A percentile compares a stretch with the other conserved stretches of the same genome.
Evolutionary conservation across 23 red algal species (phyloP).

Genomic region (Pyropia yezoensis): DNA sequence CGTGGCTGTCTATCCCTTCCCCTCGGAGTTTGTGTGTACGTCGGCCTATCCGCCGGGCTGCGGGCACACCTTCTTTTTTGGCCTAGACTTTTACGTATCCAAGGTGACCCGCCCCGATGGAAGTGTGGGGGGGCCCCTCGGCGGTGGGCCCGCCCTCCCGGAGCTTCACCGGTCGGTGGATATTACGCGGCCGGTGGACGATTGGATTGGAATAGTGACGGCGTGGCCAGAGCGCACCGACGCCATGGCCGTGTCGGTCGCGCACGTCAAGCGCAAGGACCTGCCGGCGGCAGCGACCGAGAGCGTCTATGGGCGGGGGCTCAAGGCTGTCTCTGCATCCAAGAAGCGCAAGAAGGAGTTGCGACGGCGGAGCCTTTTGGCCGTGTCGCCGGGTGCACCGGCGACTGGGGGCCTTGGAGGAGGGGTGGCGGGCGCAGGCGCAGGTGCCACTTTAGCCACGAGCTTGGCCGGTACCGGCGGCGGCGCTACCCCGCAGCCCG

Average conservation of each 20-base stretch:
- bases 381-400: too few species aligned
- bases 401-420: too few species aligned
- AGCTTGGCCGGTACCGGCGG: too few species aligned
- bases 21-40: too few species aligned
- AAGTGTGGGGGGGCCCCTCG: slow-evolving; percentile 6
- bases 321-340: too few species aligned
- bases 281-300: slow-evolving; percentile 5
- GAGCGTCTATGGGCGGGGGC: too few species aligned
- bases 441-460: too few species aligned
- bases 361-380: too few species aligned
- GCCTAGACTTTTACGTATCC: slow-evolving; percentile 6
- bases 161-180: slow-evolving; percentile 14
- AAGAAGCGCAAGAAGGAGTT: too few species aligned
- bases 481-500: too few species aligned
- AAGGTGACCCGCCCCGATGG: too few species aligned
- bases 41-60: slow-evolving; percentile 21
- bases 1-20: slow-evolving; percentile 1
- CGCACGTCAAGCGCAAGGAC: slow-evolving; percentile 12
- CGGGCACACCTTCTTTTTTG: slow-evolving; percentile 69
- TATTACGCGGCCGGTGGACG: slow-evolving; percentile 31
- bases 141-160: slow-evolving; percentile 10
- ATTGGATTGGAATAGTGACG: slow-evolving; percentile 27
- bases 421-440: too few species aligned
- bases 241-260: slow-evolving; percentile 44
- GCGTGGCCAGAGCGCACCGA: slow-evolving; percentile 33